Conservation (phyloP, 2,329 filamentous ascomycete genomes). For the Aschersonia sp. region DNA sequence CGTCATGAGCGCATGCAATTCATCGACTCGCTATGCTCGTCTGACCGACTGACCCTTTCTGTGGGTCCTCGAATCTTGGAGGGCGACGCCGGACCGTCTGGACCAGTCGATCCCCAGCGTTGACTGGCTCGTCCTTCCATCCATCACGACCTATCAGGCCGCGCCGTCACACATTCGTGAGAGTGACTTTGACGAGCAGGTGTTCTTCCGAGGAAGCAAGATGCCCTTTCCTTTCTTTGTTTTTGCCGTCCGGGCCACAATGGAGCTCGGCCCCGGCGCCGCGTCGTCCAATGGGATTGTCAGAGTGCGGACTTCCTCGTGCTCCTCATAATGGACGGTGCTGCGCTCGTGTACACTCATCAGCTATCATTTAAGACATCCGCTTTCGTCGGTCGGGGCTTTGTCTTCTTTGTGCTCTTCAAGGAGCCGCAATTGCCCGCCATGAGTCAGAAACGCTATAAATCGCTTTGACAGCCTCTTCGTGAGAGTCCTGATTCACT, state of each 20-base stretch:
- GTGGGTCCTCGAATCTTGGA: constrained; percentile 20
- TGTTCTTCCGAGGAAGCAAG: constrained; percentile 5
- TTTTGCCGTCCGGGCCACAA: constrained; percentile 5
- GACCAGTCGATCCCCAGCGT: constrained; percentile 18
- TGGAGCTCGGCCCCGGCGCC: not conserved
- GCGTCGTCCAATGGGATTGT: not conserved
- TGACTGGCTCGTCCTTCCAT: constrained; percentile 16
- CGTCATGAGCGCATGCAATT: constrained; percentile 14
- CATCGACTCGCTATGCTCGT: constrained; percentile 27
- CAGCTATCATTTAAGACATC: not conserved
- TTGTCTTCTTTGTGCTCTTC: not conserved
- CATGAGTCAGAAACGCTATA: not conserved
- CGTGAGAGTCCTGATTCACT: too few species aligned
- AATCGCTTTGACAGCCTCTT: not conserved
- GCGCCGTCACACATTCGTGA: constrained; percentile 11
- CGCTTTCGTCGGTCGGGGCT: not conserved
- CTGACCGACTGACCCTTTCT: constrained; percentile 21
- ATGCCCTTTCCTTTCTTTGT: not conserved
- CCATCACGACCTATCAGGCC: constrained; percentile 18
- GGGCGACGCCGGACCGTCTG: constrained; percentile 21
- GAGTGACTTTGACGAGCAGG: constrained; percentile 9
- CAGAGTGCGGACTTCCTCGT: not conserved
- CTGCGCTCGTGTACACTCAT: not conserved
- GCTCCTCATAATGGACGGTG: not conserved
- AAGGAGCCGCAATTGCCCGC: not conserved